Conservation (phyloP, 1,284 basidiomycete genomes). For the Leccinum subatratum region DNA sequence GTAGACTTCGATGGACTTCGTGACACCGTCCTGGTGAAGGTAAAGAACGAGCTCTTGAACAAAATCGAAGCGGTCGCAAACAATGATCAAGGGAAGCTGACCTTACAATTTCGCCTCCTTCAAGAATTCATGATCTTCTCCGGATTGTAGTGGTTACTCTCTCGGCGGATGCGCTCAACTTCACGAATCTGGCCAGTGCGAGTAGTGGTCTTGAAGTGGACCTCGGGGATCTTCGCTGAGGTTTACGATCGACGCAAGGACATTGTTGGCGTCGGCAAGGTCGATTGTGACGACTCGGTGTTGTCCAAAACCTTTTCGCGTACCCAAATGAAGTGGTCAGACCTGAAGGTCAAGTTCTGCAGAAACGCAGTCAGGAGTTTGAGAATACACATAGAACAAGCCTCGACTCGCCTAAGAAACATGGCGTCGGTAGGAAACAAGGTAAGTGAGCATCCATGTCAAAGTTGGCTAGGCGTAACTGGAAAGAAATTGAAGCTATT, state of each 20-base stretch:
- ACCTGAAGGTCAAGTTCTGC: conserved; percentile 88
- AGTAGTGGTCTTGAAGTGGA: conserved; percentile 79
- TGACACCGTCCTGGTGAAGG: too few relatives aligned
- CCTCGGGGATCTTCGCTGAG: conserved; percentile 91
- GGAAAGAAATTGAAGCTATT: conserved; percentile 95
- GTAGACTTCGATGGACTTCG: too few relatives aligned
- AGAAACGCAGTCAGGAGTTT: conserved; percentile 12
- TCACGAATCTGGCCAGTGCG: too few relatives aligned
- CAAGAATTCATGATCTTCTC: too few relatives aligned
- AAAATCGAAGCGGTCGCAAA: too few relatives aligned
- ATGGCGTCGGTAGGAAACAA: conserved; percentile 14
- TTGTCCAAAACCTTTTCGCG: conserved; percentile 83
- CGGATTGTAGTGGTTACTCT: too few relatives aligned
- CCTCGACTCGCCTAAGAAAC: conserved; percentile 19
- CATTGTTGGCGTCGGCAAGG: conserved; percentile 92
- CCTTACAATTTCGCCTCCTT: too few relatives aligned
- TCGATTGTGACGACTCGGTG: conserved; percentile 98
- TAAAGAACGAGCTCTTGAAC: too few relatives aligned
- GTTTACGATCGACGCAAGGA: conserved; percentile 97
- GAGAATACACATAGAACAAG: conserved; percentile 1
- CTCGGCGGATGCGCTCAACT: too few relatives aligned
- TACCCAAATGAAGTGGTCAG: conserved; percentile 94
- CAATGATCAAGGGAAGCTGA: too few relatives aligned
- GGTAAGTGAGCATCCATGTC: conserved; percentile 28
- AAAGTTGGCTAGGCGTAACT: conserved; percentile 54